These are phyloP conservation scores for Herpotrichia juniperi DNA, from an alignment of 2,329 filamentous ascomycete species.

Conservation along the genomic window DNA sequence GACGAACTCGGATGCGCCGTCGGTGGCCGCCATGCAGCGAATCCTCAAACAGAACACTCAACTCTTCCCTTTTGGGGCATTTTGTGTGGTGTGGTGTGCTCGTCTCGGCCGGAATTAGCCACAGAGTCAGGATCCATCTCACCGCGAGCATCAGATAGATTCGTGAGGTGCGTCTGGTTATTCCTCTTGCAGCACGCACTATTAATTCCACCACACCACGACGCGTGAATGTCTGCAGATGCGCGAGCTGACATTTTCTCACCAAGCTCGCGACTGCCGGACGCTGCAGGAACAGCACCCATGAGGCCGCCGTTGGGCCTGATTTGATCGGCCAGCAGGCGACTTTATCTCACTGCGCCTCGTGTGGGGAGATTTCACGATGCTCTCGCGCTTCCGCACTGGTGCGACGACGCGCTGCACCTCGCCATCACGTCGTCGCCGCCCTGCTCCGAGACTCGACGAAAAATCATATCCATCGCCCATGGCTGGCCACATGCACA, in stretches of 20 bases:
- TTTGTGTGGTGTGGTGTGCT: conserved; percentile 1
- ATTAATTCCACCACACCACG: background rate
- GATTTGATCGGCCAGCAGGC: conserved; percentile 38
- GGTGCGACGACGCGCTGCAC: conserved; percentile 40
- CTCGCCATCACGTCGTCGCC: conserved; percentile 8
- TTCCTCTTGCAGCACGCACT: conserved; percentile 3
- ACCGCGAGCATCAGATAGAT: background rate
- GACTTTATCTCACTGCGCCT: conserved; percentile 14
- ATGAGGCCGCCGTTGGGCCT: conserved; percentile 32
- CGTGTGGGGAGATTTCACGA: conserved; percentile 24
- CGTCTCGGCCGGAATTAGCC: background rate
- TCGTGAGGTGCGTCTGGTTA: conserved; percentile 4
- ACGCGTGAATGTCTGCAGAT: background rate
- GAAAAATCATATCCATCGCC: conserved; percentile 5
- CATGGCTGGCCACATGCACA: conserved; percentile 7
- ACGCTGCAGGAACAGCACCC: conserved; percentile 38
- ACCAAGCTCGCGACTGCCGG: background rate
- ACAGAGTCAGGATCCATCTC: background rate
- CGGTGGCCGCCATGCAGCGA: conserved; percentile 18
- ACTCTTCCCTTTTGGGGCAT: background rate
- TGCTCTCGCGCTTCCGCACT: conserved; percentile 25
- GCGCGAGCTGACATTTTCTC: background rate
- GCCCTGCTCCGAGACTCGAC: background rate
- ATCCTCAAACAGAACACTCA: background rate
- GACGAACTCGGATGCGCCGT: conserved; percentile 25